phyloP scores from a whole-genome alignment of 176 grass and related monocot species.

The Cenchrus fungigraminus region DNA sequence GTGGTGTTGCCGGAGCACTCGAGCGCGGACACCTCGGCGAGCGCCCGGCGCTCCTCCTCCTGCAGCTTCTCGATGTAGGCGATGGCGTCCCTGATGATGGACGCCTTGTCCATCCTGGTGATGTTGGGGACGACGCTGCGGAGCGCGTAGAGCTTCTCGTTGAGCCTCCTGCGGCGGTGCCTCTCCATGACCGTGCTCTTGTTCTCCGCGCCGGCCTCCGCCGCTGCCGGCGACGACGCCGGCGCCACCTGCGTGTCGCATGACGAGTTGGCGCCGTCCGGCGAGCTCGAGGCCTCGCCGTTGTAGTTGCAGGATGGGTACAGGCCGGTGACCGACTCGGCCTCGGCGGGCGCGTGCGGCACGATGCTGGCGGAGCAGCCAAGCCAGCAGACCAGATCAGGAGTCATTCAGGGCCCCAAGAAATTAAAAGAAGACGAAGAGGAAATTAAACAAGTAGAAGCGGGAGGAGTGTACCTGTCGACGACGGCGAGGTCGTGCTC shows the following conservation, averaged over 20 bases:
- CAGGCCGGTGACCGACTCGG: constrained; percentile 35
- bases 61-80: constrained; percentile 68
- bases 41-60: constrained; percentile 59
- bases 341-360: constrained; percentile 36
- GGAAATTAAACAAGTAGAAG: too few species aligned
- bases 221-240: not conserved
- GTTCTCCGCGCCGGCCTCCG: not conserved
- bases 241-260: not conserved
- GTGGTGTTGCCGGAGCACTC: not conserved
- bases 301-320: not conserved
- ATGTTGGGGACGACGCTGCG: constrained; percentile 73
- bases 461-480: constrained; percentile 20
- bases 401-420: not conserved
- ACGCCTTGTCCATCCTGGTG: constrained; percentile 87
- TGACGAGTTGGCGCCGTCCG: constrained; percentile 40
- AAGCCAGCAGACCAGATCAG: not conserved
- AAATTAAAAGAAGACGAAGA: not conserved
- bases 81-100: constrained; percentile 74
- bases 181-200: constrained; percentile 48
- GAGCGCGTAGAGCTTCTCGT: constrained; percentile 67
- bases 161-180: constrained; percentile 49
- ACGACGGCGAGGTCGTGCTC: constrained; percentile 41
- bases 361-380: not conserved
- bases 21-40: constrained; percentile 46
- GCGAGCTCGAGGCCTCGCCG: constrained; percentile 45